Conservation (phyloP, 108 stramenopile genomes). For the Parietichytrium sp. region DNA sequence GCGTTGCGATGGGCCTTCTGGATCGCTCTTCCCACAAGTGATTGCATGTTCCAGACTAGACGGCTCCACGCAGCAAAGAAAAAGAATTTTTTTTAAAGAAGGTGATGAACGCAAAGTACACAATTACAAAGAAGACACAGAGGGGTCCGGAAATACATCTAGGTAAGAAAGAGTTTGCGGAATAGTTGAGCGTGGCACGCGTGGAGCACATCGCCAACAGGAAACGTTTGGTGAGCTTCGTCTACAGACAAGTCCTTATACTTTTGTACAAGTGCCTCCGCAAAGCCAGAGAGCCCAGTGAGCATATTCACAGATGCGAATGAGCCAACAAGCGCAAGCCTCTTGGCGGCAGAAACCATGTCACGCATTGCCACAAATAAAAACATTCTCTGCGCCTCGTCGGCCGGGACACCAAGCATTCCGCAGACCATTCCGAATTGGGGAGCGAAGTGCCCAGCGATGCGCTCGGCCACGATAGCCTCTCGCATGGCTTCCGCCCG, state of each 20-base stretch:
- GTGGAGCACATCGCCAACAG: slow-evolving; percentile 1
- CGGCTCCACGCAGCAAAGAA: too few relatives aligned
- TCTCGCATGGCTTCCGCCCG: neutral
- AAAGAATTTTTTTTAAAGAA: too few relatives aligned
- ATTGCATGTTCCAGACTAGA: too few relatives aligned
- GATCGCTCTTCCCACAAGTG: too few relatives aligned
- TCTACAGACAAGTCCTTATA: neutral
- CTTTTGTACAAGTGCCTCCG: neutral
- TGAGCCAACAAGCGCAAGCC: slow-evolving; percentile 17
- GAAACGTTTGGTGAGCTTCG: slow-evolving; percentile 30
- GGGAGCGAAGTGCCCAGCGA: neutral
- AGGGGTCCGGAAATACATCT: too few relatives aligned
- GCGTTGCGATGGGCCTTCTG: slow-evolving; percentile 8
- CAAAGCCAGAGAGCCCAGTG: neutral
- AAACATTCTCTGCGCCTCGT: slow-evolving; percentile 24
- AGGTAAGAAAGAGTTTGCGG: neutral
- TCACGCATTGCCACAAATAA: slow-evolving; percentile 13
- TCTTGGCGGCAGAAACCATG: slow-evolving; percentile 32
- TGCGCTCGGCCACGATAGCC: neutral
- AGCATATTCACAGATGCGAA: neutral
- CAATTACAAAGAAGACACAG: too few relatives aligned
- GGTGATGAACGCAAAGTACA: too few relatives aligned
- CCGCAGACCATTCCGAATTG: neutral
- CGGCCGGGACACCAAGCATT: neutral
- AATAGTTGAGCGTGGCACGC: slow-evolving; percentile 5